These are phyloP conservation scores for Margaritispora aquatica DNA, from an alignment of 495 filamentous ascomycete species.

Conservation along the genomic window DNA sequence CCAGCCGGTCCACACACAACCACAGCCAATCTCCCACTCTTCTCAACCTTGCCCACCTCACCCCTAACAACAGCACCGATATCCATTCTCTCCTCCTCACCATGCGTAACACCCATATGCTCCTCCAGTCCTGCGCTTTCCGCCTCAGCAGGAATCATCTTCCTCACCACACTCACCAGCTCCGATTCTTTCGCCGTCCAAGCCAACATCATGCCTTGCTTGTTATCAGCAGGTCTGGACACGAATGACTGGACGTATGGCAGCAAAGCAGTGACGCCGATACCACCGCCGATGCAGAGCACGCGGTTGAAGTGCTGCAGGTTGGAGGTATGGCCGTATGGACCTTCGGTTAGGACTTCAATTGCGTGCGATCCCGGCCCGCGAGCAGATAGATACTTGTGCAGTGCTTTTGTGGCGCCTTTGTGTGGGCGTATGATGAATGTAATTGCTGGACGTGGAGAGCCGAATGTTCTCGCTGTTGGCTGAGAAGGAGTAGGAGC, in stretches of 20 bases:
- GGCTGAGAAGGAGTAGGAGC: too few relatives aligned
- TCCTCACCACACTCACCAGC: neutral
- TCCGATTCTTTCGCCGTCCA: neutral
- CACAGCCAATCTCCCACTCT: constrained; percentile 27
- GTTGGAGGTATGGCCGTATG: constrained; percentile 47
- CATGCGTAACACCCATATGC: neutral
- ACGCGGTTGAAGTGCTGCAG: constrained; percentile 44
- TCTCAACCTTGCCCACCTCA: constrained; percentile 16
- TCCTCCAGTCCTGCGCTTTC: neutral
- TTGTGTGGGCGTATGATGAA: constrained; percentile 32
- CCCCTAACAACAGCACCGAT: constrained; percentile 27
- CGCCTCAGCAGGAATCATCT: neutral
- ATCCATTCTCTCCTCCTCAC: constrained; percentile 26
- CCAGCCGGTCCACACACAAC: constrained; percentile 43
- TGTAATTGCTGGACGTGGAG: constrained; percentile 6
- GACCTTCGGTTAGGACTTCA: constrained; percentile 48
- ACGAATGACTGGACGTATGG: constrained; percentile 44
- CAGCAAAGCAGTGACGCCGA: constrained; percentile 49
- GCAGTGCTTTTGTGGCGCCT: constrained; percentile 42
- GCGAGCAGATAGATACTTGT: constrained; percentile 29
- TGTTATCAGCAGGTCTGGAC: constrained; percentile 16
- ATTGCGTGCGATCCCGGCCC: constrained; percentile 3
- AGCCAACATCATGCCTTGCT: neutral
- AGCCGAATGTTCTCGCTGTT: neutral
- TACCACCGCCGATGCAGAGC: constrained; percentile 54